These are phyloP conservation scores for Erodium maritimum DNA, from an alignment of 345 rosid genomes.

Conservation along the genomic window DNA sequence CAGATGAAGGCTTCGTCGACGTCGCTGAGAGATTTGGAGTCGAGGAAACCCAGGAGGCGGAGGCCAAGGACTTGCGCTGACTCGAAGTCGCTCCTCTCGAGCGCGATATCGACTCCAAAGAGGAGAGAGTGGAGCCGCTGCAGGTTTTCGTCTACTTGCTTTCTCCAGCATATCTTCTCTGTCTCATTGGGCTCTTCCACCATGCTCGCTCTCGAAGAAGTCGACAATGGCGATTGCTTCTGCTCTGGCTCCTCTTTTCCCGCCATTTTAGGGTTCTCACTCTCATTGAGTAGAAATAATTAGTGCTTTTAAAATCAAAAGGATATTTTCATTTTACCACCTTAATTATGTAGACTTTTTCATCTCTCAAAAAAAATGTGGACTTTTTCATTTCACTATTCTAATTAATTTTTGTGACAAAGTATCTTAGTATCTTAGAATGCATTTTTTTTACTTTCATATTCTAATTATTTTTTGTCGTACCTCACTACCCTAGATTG, in stretches of 20 bases:
- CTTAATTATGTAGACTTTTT: too few species aligned
- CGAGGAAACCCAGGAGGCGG: constrained; percentile 84
- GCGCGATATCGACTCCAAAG: constrained; percentile 65
- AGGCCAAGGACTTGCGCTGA: constrained; percentile 64
- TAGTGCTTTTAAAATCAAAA: not conserved
- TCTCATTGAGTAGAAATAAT: not conserved
- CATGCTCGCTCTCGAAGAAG: constrained; percentile 14
- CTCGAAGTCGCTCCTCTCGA: constrained; percentile 56
- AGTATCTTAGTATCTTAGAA: too few species aligned
- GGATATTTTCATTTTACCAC: too few species aligned
- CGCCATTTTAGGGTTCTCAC: constrained; percentile 27
- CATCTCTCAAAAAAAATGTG: too few species aligned
- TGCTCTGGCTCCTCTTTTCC: constrained; percentile 20
- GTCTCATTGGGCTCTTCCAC: constrained; percentile 20
- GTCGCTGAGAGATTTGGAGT: constrained; percentile 50
- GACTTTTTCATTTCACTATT: too few species aligned
- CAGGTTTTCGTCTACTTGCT: constrained; percentile 59
- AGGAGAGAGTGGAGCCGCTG: constrained; percentile 79
- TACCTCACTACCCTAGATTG: too few species aligned
- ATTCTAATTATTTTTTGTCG: too few species aligned
- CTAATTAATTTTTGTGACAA: too few species aligned
- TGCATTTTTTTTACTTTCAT: too few species aligned
- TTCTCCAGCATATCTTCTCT: constrained; percentile 41
- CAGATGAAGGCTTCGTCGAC: constrained; percentile 42
- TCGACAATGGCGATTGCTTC: not conserved